A percentile compares a stretch with the other conserved stretches of the same genome.
These are phyloP conservation scores for Mortierella sp. DNA, from an alignment of 371 early-diverging fungal genomes.

Conservation along the genomic window DNA sequence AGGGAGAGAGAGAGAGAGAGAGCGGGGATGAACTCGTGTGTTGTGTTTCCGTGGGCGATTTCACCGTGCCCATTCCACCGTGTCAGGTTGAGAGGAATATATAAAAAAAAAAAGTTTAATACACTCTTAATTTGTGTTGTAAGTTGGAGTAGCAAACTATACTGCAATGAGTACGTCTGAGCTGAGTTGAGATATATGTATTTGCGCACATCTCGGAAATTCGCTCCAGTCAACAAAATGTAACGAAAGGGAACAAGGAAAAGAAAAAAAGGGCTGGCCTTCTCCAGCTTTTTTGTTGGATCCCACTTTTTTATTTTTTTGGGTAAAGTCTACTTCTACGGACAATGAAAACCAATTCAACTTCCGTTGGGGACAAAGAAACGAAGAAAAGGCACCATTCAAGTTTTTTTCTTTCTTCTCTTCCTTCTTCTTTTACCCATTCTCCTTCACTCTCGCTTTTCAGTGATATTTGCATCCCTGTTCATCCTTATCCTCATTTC, in stretches of 20 bases:
- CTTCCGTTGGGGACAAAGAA: constrained; percentile 22
- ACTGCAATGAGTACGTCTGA: background rate
- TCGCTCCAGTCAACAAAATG: constrained; percentile 5
- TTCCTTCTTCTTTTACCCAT: background rate
- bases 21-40: background rate
- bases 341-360: constrained; percentile 33
- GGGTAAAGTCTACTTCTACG: constrained; percentile 17
- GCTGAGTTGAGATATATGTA: background rate
- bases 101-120: constrained; percentile 10
- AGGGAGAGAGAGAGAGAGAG: background rate
- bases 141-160: background rate
- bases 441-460: constrained; percentile 1
- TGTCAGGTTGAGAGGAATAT: constrained; percentile 25
- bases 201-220: background rate
- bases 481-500: constrained; percentile 18
- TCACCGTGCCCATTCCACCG: constrained; percentile 55
- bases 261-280: background rate
- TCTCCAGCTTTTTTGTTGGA: background rate
- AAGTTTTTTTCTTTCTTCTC: constrained; percentile 1
- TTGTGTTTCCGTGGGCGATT: background rate
- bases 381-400: background rate
- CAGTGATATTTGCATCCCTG: background rate
- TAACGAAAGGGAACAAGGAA: background rate
- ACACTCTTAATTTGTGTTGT: constrained; percentile 1
- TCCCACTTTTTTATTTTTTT: background rate